A percentile compares a stretch with the other conserved stretches of the same genome.
Evolutionary conservation across 2,329 filamentous ascomycete genomes (phyloP).

Genomic region (Colletotrichum caudatum): DNA sequence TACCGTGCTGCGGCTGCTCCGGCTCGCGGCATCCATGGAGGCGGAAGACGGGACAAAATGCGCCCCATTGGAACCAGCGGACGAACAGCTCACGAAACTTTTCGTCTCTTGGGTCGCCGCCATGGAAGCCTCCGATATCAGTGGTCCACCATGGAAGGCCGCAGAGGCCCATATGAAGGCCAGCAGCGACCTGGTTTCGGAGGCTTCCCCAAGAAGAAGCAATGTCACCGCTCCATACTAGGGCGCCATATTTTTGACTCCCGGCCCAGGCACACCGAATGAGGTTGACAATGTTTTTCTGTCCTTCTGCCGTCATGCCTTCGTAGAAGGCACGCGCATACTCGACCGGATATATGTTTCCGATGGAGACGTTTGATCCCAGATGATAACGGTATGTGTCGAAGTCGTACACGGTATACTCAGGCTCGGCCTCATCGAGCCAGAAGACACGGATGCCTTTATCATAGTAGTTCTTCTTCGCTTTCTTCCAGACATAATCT

Average conservation of each 20-base stretch:
- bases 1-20: slow-evolving; percentile 48
- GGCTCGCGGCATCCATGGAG: slow-evolving; percentile 76
- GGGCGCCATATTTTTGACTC: slow-evolving; percentile 72
- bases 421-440: slow-evolving; percentile 77
- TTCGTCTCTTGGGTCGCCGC: slow-evolving; percentile 67
- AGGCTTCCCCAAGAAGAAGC: slow-evolving; percentile 72
- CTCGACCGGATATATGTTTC: slow-evolving; percentile 70
- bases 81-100: slow-evolving; percentile 73
- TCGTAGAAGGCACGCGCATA: slow-evolving; percentile 72
- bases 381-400: slow-evolving; percentile 73
- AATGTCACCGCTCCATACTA: slow-evolving; percentile 77
- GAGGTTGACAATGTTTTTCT: slow-evolving; percentile 68
- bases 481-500: slow-evolving; percentile 69
- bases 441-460: slow-evolving; percentile 75
- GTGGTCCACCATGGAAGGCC: slow-evolving; percentile 78
- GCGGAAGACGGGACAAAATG: slow-evolving; percentile 76
- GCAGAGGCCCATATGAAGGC: slow-evolving; percentile 73
- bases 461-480: slow-evolving; percentile 70
- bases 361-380: slow-evolving; percentile 55
- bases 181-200: slow-evolving; percentile 70
- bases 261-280: slow-evolving; percentile 63
- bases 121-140: slow-evolving; percentile 78
- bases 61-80: slow-evolving; percentile 77
- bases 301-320: slow-evolving; percentile 64
- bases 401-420: slow-evolving; percentile 74